Base-by-base conservation (phyloP, 2,329 filamentous ascomycete species). In the Malbranchea zuffiana region DNA sequence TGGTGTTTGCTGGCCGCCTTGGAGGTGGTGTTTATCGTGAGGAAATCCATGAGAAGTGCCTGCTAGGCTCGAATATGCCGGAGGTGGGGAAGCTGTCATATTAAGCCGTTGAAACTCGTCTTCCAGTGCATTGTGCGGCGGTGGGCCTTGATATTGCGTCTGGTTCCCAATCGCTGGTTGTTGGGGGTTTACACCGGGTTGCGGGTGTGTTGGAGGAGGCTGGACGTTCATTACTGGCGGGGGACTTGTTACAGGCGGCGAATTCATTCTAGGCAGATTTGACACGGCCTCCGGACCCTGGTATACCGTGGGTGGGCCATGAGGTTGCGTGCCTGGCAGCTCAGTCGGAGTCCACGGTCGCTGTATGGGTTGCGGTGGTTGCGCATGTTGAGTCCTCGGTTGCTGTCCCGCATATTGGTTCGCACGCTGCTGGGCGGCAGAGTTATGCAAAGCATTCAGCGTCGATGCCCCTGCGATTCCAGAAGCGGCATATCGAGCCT, bases 291-390 rank as follows among this genome's bases (percentile, higher is more conserved):
- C 80, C 35, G 75, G 73, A 5, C 90, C 90, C 61, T 95, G 88
- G 50, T 95, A 96, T 1, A 93, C 81, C 0, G 82, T 86, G 1
- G 88, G 86, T 19, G 86, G 86, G 0, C 87, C 87, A 62, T 94
- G 85, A 4, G 85, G 84, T 35, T 86, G 80, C 44, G 79, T 80
- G 20, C 85, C 86, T 1, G 87, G 86, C 40, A 78, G 72, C 57
- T 98, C 90, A 3, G 90, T 96, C 1, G 90, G 90, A 6, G 88
- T 96, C 90, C 88, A 96, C 19, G 87, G 87, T 32, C 88, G 73
- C 39, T 48, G 55, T 29, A 52, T 49, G 17, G 62, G 67, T 31
- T 61, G 59, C 41, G 13, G 27, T 10, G 29, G n/a, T 28, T 32
- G 35, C 3, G 25, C 7, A 59, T 60, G 45, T 38, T 50, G 59